Evolutionary conservation across 306 rosid genomes (phyloP).

Genomic region (Astragalus membranaceus): DNA sequence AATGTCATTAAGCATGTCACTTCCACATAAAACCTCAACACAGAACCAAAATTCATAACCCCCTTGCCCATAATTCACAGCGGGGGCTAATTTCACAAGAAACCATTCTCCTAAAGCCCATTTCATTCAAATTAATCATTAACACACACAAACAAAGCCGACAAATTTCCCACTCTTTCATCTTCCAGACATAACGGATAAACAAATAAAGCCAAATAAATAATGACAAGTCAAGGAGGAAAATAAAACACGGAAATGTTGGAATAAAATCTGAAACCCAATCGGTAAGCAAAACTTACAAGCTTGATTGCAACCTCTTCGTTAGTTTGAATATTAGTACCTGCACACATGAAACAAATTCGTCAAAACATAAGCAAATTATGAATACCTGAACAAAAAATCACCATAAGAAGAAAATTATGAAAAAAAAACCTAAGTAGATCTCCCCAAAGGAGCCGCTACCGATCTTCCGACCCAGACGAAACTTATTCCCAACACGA

Average conservation of each 20-base stretch:
- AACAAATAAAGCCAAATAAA: not conserved
- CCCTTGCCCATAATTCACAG: slow-evolving; percentile 7
- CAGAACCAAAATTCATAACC: not conserved
- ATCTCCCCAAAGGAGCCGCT: slow-evolving; percentile 98
- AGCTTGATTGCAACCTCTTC: slow-evolving; percentile 98
- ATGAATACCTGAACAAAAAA: not conserved
- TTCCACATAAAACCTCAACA: not conserved
- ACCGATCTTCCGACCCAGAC: slow-evolving; percentile 89
- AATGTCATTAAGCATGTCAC: not conserved
- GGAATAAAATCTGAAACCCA: not conserved
- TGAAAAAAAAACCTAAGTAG: slow-evolving; percentile 59
- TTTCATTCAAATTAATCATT: not conserved
- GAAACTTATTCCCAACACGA: slow-evolving; percentile 90
- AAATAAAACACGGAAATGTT: not conserved
- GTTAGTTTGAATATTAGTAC: slow-evolving; percentile 86
- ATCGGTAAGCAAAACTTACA: slow-evolving; percentile 45
- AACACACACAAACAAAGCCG: not conserved
- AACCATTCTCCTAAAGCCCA: slow-evolving; percentile 7
- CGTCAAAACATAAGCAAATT: slow-evolving; percentile 14
- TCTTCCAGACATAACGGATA: not conserved
- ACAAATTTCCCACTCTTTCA: not conserved
- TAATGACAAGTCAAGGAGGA: too few species aligned
- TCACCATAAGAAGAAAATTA: not conserved
- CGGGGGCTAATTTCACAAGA: not conserved
- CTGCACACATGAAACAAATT: slow-evolving; percentile 37